Base-by-base conservation (phyloP, 257 asterid genomes). In the Ilex asprella region DNA sequence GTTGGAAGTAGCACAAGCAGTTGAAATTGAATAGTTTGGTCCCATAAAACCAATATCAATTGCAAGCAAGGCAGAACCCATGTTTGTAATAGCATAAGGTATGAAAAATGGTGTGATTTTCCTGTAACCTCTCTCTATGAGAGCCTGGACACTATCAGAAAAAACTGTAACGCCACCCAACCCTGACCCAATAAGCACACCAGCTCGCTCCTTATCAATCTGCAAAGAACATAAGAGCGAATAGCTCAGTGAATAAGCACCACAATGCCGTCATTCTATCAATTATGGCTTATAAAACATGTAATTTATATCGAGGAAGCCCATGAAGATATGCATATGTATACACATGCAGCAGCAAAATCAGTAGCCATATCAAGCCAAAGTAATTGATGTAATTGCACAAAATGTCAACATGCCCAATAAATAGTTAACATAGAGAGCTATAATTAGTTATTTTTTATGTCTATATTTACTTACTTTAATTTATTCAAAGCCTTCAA, bases 1-100 rank as follows among this genome's bases (percentile, higher is more conserved):
- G 65, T 87, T 91, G n/a, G 96, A 87, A 62, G 97, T 87, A 29
- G 97, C 97, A 72, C 97, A 91, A 76, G 96, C 97, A 70, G 97
- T 87, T 63, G 97, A 90, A 68, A 87, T 90, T 0, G 96, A 91
- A 74, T 91, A 91, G 72, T 87, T 87, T 12, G 97, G 96, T 53
- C 97, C 97, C 96, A 91, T 85, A 68, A 91, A 84, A 60, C 93
- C 97, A 63, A 91, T 78, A 82, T 84, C 95, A 62, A 91, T 91
- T 8, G 94, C 96, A 61, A 91, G 96, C 85, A 85, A 79, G 57
- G 97, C 97, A 16, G 97, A 91, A 9, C 79, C 97, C 97, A 91
- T 91, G 78, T 85, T 87, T 72, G 97, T 91, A 65, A 87, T 91
- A 53, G 96, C 85, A 54, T 87, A 91, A 65, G 97, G 97, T 55